Base-by-base conservation (phyloP, 1,284 basidiomycete genomes). In the Cutaneotrichosporon sp. region DNA sequence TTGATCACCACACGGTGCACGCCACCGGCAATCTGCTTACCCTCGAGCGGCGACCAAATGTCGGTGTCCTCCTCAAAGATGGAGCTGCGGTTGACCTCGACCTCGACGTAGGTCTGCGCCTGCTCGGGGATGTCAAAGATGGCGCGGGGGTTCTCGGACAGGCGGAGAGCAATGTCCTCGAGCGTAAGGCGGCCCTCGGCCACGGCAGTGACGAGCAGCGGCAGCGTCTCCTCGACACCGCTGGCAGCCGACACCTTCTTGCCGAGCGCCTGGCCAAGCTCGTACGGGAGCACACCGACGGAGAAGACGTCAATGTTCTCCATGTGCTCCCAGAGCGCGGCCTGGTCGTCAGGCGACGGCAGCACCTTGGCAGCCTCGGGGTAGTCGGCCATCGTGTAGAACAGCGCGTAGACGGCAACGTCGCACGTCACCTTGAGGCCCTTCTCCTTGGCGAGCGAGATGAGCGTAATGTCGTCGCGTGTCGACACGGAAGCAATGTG, bases 371-470 rank as follows among this genome's bases (percentile, higher is more conserved):
- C 77, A 7, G 84, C 80, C 2, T 77, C 76, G 4, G 84, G 84
- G 77, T 83, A 92, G 62, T 88, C 81, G 59, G 87, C 85, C 51
- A 79, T 80, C 21, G 83, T 84, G 77, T 92, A 93, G 83, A 97
- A 97, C 56, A 99, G 79, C 10, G 90, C 83, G 75, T 91, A 97
- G 47, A 97, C 81, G 9, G 92, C 85, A 34, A 97, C 90, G 66
- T 99, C 96, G 72, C 94, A 97, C 2, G 93, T 97, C 54, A 97
- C 94, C 68, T 89, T 87, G 63, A 98, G 81, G 23, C 87, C 81
- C 79, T 94, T 96, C 51, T 87, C 86, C 78, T 98, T 99, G 80
- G 90, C 91, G 47, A 99, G 80, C 7, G 87, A 85, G 70, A 99
- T 97, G 55, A 99, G 78, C 37, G 87, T 79, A 51, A 99, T 80